A percentile compares a stretch with the other conserved stretches of the same genome.
Evolutionary conservation across 2,329 filamentous ascomycete genomes (phyloP).

Genomic region (Apiospora hydei): DNA sequence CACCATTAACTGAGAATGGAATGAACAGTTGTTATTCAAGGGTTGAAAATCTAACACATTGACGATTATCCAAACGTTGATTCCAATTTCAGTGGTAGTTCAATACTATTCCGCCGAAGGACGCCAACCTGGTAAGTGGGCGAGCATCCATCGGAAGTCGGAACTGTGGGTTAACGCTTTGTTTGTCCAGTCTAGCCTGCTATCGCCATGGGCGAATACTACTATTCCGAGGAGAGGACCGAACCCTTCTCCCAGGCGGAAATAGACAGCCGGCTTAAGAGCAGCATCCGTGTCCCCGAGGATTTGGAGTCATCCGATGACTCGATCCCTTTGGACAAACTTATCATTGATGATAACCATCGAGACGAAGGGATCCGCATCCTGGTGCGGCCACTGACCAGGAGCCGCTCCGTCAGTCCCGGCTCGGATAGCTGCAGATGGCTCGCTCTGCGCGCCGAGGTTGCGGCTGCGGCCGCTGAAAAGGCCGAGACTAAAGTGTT

Average conservation of each 20-base stretch:
- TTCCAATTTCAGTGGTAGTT: no score
- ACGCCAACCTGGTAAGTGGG: no score
- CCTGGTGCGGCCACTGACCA: slow-evolving; percentile 61
- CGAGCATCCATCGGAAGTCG: no score
- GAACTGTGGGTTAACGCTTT: no score
- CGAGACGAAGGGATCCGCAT: slow-evolving; percentile 65
- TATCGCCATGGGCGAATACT: slow-evolving; percentile 55
- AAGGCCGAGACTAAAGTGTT: slow-evolving; percentile 63
- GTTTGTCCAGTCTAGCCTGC: no score
- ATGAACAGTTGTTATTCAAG: no score
- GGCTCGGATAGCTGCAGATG: slow-evolving; percentile 64
- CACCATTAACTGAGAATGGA: no score
- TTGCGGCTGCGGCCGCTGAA: slow-evolving; percentile 57
- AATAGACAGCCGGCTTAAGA: slow-evolving; percentile 56
- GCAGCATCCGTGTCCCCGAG: slow-evolving; percentile 54
- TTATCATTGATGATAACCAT: slow-evolving; percentile 59
- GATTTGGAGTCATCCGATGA: slow-evolving; percentile 47
- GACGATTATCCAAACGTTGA: no score
- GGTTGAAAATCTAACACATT: no score
- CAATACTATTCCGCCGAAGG: no score
- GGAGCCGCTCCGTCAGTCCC: slow-evolving; percentile 62
- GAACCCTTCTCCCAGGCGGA: slow-evolving; percentile 66
- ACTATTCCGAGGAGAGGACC: slow-evolving; percentile 59
- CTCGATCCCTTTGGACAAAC: slow-evolving; percentile 60
- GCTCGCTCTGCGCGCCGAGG: slow-evolving; percentile 62